Base-by-base conservation (phyloP, 164 flowering plant species). In the Annona cherimola region DNA sequence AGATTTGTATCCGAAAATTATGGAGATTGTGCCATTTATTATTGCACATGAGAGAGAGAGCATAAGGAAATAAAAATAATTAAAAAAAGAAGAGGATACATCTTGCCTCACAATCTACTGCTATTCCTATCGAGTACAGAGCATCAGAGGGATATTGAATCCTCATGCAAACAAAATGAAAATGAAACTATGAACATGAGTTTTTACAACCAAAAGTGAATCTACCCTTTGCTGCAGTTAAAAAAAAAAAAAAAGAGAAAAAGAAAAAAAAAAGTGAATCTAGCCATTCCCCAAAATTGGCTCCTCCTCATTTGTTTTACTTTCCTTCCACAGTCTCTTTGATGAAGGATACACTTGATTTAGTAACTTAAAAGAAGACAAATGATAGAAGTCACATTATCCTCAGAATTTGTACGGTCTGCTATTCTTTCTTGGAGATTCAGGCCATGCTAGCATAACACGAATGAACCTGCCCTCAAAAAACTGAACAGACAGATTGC, bases 381-480 rank as follows among this genome's bases (percentile, higher is more conserved):
- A 62, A 8, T 35, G 14, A 62, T 20, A 35, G 35, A 62, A 26
- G 35, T 65, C 67, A 14, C 67, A 42, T 14, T 8, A 11, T 70
- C 64, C 61, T 70, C 71, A 81, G 66, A 83, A 83, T 64, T 74
- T 74, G 69, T 70, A 78, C 0, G 80, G 79, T 4, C 61, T 73
- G 45, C 71, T 26, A 26, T 62, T 74, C 69, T 81, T 43, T 57
- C 69, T 19, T 63, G 73, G 76, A 68, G 86, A 69, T 50, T 80
- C 83, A 62, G 80, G 79, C 70, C 61, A 78, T 45, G 86, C 84
- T 19, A 80, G 73, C 9, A 69, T 63, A 76, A 81, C 86, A 74
- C 4, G 54, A 59, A 83, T 45, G 63, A 83, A 81, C 76, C 83
- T 81, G 69, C 84, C 86, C 63, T 74, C 77, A 59, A 81, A 69